A percentile compares a stretch with the other conserved stretches of the same genome.
phyloP scores from a whole-genome alignment of 768 basidiomycete species.

The Hirschioporus abietinus region DNA sequence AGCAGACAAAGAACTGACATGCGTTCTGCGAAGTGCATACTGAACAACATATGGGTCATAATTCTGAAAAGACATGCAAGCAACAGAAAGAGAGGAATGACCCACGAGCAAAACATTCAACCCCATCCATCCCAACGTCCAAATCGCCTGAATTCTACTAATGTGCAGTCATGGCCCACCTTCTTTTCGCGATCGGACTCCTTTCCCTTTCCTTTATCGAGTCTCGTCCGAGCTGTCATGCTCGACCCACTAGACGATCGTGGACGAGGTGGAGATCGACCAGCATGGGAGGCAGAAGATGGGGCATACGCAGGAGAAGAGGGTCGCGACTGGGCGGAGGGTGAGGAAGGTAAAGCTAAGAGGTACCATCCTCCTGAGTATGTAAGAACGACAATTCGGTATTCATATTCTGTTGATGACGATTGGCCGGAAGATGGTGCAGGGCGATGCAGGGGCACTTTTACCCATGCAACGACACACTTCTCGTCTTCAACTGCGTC shows the following conservation, averaged over 20 bases:
- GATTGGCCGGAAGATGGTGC: conserved; percentile 22
- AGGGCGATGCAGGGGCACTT: conserved; percentile 35
- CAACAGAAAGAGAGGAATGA: not conserved
- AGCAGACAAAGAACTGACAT: not conserved
- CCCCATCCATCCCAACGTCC: conserved; percentile 92
- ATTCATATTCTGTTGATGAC: conserved; percentile 33
- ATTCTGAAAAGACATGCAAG: not conserved
- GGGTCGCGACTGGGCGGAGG: conserved; percentile 24
- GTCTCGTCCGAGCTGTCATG: conserved; percentile 37
- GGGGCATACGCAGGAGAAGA: conserved; percentile 15
- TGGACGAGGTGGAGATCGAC: conserved; percentile 27
- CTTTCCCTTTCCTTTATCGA: conserved; percentile 58
- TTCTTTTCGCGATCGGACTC: conserved; percentile 53
- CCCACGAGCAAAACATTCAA: conserved; percentile 17
- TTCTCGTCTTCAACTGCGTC: conserved; percentile 78
- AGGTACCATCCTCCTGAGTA: conserved; percentile 93
- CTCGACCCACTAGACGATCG: conserved; percentile 56
- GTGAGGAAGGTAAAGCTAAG: conserved; percentile 49
- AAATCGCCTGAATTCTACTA: conserved; percentile 76
- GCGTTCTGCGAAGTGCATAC: not conserved
- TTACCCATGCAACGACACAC: conserved; percentile 85
- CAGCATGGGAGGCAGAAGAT: conserved; percentile 18
- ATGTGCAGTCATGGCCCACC: conserved; percentile 57
- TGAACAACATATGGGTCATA: not conserved
- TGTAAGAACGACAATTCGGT: conserved; percentile 81